Evolutionary conservation across 495 filamentous ascomycete species (phyloP), one percentile per base, ranked within the genome.

Genomic region (Chaetomium cochliodes): DNA sequence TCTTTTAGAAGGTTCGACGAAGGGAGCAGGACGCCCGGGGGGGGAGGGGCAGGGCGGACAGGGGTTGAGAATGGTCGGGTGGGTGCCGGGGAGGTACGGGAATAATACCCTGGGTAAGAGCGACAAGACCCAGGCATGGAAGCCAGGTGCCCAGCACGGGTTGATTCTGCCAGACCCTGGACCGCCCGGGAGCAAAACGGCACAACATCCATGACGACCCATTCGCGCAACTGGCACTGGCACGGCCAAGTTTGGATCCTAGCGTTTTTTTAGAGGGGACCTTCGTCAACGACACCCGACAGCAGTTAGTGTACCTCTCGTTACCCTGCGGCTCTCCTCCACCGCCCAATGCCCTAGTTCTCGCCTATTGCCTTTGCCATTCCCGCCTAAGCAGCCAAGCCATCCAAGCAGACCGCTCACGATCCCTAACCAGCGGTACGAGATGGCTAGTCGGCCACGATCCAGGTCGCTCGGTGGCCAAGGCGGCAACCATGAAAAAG

Each of bases 1-100:
- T 64, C 64, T 66, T 69, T 66, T 64, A 69, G 58, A 64, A 64
- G 60, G 65, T 62, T 58, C 66, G 54, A 49, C 5, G 63, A 59
- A 56, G 56, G 46, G 61, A 64, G 47, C 59, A 41, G 64, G 26
- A 63, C 46, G 39, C 6, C 11, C 23, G 25, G 50, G 41, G 50
- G 41, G 56, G 61, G 41, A 28, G 22, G 23, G 30, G 37, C 30
- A 63, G 60, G 46, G 37, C 20, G 41, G 51, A 23, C 47, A 56
- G 64, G 50, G 42, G 26, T 59, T 20, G 37, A 20, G 55, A 44
- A 37, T n/a, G n/a, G n/a, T n/a, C n/a, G n/a, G n/a, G n/a, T n/a
- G n/a, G 44, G 30, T n/a, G 13, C 50, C 16, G 18, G 51, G 60
- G 49, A 12, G 37, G 60, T 23, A 30, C 25, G 26, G 44, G 42